Evolutionary conservation across 768 basidiomycete genomes (phyloP).

Genomic region (Boletus huronensis): DNA sequence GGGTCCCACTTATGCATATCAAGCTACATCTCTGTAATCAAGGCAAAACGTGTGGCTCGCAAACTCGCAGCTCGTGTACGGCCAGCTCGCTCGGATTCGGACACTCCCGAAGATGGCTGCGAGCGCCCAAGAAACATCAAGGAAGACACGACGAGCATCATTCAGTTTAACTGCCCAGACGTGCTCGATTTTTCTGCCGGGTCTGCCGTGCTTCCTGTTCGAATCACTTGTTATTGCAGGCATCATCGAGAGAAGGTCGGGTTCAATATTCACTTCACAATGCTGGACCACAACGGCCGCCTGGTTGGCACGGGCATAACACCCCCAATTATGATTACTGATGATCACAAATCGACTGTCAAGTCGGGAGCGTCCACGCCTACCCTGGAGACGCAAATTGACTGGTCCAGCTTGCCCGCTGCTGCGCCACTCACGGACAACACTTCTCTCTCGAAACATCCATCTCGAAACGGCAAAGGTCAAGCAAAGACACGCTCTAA

Average conservation of each 20-base stretch:
- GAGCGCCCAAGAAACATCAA: slow-evolving; percentile 42
- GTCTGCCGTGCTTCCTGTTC: slow-evolving; percentile 83
- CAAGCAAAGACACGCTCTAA: slow-evolving; percentile 59
- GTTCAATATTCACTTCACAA: slow-evolving; percentile 84
- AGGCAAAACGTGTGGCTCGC: slow-evolving; percentile 87
- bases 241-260: slow-evolving; percentile 98
- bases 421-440: slow-evolving; percentile 26
- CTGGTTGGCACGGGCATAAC: slow-evolving; percentile 80
- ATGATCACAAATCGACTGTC: slow-evolving; percentile 89
- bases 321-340: slow-evolving; percentile 96
- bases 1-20: background rate
- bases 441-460: slow-evolving; percentile 47
- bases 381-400: slow-evolving; percentile 40
- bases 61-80: slow-evolving; percentile 83
- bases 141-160: slow-evolving; percentile 78
- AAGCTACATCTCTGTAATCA: slow-evolving; percentile 14
- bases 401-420: slow-evolving; percentile 45
- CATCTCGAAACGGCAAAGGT: slow-evolving; percentile 42
- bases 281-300: slow-evolving; percentile 77
- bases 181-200: slow-evolving; percentile 86
- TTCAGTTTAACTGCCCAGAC: slow-evolving; percentile 94
- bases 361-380: slow-evolving; percentile 31
- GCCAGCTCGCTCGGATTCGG: slow-evolving; percentile 73
- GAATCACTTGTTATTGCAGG: slow-evolving; percentile 97
- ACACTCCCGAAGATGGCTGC: slow-evolving; percentile 55